phyloP scores from a whole-genome alignment of 1,284 basidiomycete species.

The Phaffia rhodozyma region DNA sequence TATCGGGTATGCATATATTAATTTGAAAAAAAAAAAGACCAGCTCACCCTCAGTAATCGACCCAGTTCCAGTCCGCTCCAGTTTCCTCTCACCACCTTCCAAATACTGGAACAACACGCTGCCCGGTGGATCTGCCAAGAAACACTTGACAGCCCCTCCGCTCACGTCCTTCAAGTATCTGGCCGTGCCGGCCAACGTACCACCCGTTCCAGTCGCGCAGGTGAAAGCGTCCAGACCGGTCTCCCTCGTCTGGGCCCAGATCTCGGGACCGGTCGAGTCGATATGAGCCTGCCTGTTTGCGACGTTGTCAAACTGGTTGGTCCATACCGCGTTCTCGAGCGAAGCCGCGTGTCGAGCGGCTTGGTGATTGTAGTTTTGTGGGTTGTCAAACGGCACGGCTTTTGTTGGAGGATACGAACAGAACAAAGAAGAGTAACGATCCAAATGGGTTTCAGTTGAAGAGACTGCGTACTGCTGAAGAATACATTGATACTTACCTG shows the following conservation, averaged over 20 bases:
- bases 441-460: too few species aligned
- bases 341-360: conserved; percentile 73
- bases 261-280: conserved; percentile 85
- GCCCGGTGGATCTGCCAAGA: conserved; percentile 93
- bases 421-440: neutral
- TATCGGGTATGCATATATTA: too few species aligned
- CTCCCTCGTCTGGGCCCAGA: conserved; percentile 73
- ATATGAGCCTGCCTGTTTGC: conserved; percentile 87
- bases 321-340: conserved; percentile 92
- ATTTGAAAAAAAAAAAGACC: neutral
- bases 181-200: conserved; percentile 83
- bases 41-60: conserved; percentile 86
- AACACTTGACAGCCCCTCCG: conserved; percentile 68
- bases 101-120: conserved; percentile 83
- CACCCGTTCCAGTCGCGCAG: conserved; percentile 90
- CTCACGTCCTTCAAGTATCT: conserved; percentile 76
- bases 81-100: conserved; percentile 63
- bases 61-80: conserved; percentile 62
- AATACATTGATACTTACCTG: conserved; percentile 35
- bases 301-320: conserved; percentile 95
- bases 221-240: conserved; percentile 79
- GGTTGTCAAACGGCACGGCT: conserved; percentile 93
- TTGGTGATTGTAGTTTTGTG: conserved; percentile 96
- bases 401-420: neutral
- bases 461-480: neutral